Evolutionary conservation across 2,329 filamentous ascomycete genomes (phyloP).

Genomic region (Exophiala lecanii-corni): DNA sequence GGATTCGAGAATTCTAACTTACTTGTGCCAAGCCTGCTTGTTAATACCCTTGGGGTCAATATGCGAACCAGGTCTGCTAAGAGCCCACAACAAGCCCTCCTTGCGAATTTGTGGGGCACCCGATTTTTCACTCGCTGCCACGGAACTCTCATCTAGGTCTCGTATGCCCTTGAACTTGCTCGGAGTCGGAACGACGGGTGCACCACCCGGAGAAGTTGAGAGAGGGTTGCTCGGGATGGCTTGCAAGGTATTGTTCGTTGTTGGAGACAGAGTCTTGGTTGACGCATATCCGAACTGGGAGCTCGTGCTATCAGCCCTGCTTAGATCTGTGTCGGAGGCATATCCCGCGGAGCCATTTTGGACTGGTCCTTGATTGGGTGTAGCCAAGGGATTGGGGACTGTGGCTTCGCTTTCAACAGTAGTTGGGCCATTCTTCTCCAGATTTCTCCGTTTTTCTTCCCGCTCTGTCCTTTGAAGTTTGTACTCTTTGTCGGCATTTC

Average conservation of each 20-base stretch:
- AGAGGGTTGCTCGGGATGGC: conserved; percentile 27
- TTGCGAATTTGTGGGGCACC: conserved; percentile 67
- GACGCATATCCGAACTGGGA: conserved; percentile 57
- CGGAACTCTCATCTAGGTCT: conserved; percentile 80
- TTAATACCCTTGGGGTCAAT: conserved; percentile 93
- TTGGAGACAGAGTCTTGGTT: conserved; percentile 29
- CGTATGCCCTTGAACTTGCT: conserved; percentile 84
- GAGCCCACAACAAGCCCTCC: conserved; percentile 89
- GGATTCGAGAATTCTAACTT: conserved; percentile 37
- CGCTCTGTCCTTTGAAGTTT: conserved; percentile 91
- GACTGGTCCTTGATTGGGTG: conserved; percentile 29
- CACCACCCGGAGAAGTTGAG: conserved; percentile 37
- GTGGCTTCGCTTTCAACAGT: conserved; percentile 65
- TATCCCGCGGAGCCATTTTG: conserved; percentile 47
- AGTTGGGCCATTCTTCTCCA: conserved; percentile 73
- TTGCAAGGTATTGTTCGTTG: conserved; percentile 28
- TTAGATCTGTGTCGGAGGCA: conserved; percentile 64
- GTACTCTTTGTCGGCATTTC: conserved; percentile 91
- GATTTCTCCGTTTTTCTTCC: conserved; percentile 82
- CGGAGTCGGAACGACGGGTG: conserved; percentile 35
- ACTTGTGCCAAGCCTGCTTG: conserved; percentile 99
- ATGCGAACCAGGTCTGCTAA: conserved; percentile 88
- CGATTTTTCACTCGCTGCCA: conserved; percentile 45
- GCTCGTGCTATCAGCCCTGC: conserved; percentile 67
- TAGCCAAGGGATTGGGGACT: conserved; percentile 45